Percentiles rank a stretch among this genome's conserved stretches.
Conservation (phyloP, 208 protist genomes). For the Trypanosoma cruzi region DNA sequence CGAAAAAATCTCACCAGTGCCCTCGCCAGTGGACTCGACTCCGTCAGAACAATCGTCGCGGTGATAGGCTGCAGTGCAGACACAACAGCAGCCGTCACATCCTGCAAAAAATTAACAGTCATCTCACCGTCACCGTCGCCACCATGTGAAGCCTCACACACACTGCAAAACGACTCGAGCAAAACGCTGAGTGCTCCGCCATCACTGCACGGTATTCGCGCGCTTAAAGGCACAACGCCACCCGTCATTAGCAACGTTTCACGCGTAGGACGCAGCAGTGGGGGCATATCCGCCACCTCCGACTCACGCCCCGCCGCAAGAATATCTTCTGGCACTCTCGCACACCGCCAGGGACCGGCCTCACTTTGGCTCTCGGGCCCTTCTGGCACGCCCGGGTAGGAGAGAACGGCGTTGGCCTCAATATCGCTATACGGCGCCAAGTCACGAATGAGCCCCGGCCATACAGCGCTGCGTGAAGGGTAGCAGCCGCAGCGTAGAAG, state of each 20-base stretch:
- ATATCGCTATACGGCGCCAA: conserved; percentile 60
- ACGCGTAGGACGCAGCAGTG: conserved; percentile 43
- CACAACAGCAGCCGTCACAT: conserved; percentile 28
- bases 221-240: conserved; percentile 81
- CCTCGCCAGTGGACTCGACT: conserved; percentile 17
- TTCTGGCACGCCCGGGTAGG: conserved; percentile 55
- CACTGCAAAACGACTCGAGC: conserved; percentile 36
- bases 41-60: conserved; percentile 32
- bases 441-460: conserved; percentile 47
- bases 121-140: background rate
- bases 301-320: background rate
- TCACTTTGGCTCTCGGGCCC: background rate
- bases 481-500: conserved; percentile 36
- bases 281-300: background rate
- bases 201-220: conserved; percentile 52
- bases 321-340: background rate
- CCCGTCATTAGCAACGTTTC: conserved; percentile 81
- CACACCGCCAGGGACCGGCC: background rate
- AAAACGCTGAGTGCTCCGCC: conserved; percentile 43
- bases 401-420: conserved; percentile 56
- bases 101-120: conserved; percentile 8
- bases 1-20: conserved; percentile 17
- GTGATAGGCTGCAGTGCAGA: conserved; percentile 29
- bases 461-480: conserved; percentile 31
- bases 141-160: background rate